A percentile compares a stretch with the other conserved stretches of the same genome.
Conservation (phyloP, 2,329 filamentous ascomycete genomes). For the Mycogone perniciosa region DNA sequence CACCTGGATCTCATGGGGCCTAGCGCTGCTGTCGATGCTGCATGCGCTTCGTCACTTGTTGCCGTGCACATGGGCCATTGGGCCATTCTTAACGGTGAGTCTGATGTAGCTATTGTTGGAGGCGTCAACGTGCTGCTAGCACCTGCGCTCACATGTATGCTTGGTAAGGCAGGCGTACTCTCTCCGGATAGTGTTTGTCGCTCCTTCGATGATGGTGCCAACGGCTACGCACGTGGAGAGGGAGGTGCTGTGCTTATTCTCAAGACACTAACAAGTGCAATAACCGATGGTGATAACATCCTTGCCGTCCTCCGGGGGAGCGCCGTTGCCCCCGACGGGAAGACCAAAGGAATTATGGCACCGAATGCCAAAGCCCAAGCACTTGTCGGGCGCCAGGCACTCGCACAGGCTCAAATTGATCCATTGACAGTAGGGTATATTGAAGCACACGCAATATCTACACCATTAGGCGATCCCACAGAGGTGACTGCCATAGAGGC, state of each 20-base stretch:
- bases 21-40: slow-evolving; percentile 44
- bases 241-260: slow-evolving; percentile 47
- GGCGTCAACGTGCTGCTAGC: slow-evolving; percentile 18
- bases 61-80: slow-evolving; percentile 44
- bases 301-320: slow-evolving; percentile 26
- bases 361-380: slow-evolving; percentile 30
- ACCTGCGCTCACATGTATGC: neutral
- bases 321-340: slow-evolving; percentile 31
- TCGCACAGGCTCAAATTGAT: slow-evolving; percentile 31
- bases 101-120: slow-evolving; percentile 37
- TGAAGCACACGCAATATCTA: slow-evolving; percentile 47
- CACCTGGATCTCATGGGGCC: slow-evolving; percentile 48
- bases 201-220: slow-evolving; percentile 25
- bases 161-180: slow-evolving; percentile 8
- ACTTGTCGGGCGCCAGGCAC: slow-evolving; percentile 37
- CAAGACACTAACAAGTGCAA: slow-evolving; percentile 48
- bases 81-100: slow-evolving; percentile 39
- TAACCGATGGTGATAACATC: slow-evolving; percentile 41
- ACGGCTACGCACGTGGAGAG: slow-evolving; percentile 54
- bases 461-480: slow-evolving; percentile 37
- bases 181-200: slow-evolving; percentile 25
- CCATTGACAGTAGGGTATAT: slow-evolving; percentile 34
- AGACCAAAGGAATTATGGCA: slow-evolving; percentile 39
- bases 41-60: slow-evolving; percentile 42
- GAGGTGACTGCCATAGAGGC: slow-evolving; percentile 19